These are phyloP conservation scores for Staphylotrichum longicolle DNA, from an alignment of 495 filamentous ascomycete species.

Conservation along the genomic window DNA sequence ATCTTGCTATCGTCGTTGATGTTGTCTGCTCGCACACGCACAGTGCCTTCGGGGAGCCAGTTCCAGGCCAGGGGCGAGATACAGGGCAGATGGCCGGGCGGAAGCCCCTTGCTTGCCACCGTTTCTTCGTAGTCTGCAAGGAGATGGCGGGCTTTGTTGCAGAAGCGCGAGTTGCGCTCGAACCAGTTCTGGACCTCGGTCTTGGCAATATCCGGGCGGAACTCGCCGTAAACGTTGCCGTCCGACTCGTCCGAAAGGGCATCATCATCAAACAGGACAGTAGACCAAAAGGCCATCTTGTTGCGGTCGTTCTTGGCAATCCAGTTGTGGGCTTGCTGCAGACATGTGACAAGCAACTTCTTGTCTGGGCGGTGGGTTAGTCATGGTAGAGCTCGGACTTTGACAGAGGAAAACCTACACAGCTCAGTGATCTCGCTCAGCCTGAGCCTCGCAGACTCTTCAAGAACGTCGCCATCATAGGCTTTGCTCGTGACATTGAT, in stretches of 20 bases:
- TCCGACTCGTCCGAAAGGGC: conserved; percentile 46
- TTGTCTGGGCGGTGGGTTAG: conserved; percentile 58
- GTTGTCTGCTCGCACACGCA: conserved; percentile 33
- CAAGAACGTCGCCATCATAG: conserved; percentile 82
- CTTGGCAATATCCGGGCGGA: conserved; percentile 44
- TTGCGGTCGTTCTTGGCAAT: conserved; percentile 87
- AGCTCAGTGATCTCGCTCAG: conserved; percentile 55
- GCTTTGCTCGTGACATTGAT: conserved; percentile 85
- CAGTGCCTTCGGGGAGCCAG: conserved; percentile 39
- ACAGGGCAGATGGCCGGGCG: conserved; percentile 38
- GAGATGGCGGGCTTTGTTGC: conserved; percentile 40
- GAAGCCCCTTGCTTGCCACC: conserved; percentile 24
- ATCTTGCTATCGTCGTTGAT: conserved; percentile 34
- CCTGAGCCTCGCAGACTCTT: conserved; percentile 52
- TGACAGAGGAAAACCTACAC: conserved; percentile 36
- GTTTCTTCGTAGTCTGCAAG: conserved; percentile 41
- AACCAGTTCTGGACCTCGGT: conserved; percentile 48
- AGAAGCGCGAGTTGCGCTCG: conserved; percentile 53
- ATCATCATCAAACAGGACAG: conserved; percentile 68
- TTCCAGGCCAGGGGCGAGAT: conserved; percentile 43
- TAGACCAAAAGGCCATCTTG: conserved; percentile 87
- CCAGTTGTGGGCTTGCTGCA: conserved; percentile 91
- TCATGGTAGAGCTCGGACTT: background rate
- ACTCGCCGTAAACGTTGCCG: conserved; percentile 41
- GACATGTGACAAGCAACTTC: conserved; percentile 80